Conservation (phyloP, 2,329 filamentous ascomycete genomes). For the Metarhizium guizhouense region DNA sequence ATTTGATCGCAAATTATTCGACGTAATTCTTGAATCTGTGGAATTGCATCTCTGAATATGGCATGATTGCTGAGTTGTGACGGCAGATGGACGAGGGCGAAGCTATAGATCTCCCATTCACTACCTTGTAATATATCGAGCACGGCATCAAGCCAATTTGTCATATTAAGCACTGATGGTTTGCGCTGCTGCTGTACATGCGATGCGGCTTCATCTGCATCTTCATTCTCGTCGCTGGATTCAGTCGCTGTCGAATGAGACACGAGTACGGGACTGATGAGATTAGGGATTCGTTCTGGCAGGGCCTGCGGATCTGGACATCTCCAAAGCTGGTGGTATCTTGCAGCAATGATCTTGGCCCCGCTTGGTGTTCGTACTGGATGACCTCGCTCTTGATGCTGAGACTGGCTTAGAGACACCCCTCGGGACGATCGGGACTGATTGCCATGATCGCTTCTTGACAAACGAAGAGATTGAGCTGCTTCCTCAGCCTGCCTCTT, state of each 20-base stretch:
- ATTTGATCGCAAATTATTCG: conserved; percentile 76
- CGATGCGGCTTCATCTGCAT: conserved; percentile 9
- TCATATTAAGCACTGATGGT: conserved; percentile 42
- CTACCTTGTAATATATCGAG: conserved; percentile 64
- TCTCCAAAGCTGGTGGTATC: conserved; percentile 48
- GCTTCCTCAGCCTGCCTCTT: conserved; percentile 44
- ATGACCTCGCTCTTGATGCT: conserved; percentile 31
- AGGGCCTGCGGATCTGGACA: conserved; percentile 48
- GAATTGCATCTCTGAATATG: conserved; percentile 65
- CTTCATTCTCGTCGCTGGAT: conserved; percentile 7
- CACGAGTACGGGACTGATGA: conserved; percentile 42
- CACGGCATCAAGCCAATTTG: conserved; percentile 68
- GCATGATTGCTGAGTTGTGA: conserved; percentile 86
- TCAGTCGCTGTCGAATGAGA: conserved; percentile 20
- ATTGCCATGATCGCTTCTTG: conserved; percentile 34
- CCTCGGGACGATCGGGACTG: conserved; percentile 36
- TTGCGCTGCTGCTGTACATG: conserved; percentile 27
- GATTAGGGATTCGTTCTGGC: conserved; percentile 35
- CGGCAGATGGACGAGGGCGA: conserved; percentile 75
- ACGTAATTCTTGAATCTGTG: conserved; percentile 68
- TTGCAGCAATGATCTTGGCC: conserved; percentile 19
- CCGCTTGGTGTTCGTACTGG: conserved; percentile 34
- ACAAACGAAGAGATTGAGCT: conserved; percentile 32
- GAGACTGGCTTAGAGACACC: conserved; percentile 41
- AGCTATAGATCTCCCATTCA: conserved; percentile 91